phyloP scores from a whole-genome alignment of 495 filamentous ascomycete genomes.

The Massariosphaeria phaeospora region DNA sequence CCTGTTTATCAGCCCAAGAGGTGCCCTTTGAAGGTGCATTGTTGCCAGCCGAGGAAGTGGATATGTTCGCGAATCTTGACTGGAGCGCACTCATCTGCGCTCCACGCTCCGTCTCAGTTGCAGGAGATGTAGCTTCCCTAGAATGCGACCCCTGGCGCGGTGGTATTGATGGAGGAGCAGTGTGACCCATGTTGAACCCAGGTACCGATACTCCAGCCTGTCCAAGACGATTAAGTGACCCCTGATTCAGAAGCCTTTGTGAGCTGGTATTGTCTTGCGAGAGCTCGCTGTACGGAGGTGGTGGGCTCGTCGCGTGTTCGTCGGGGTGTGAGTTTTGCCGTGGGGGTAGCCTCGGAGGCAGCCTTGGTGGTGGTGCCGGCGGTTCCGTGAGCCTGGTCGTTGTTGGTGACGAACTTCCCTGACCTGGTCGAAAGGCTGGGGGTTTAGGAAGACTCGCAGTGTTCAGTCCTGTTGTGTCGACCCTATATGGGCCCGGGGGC shows the following conservation, averaged over 20 bases:
- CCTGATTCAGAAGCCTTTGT: conserved; percentile 59
- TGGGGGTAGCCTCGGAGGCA: conserved; percentile 74
- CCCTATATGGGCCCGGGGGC: conserved; percentile 63
- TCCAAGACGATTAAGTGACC: conserved; percentile 60
- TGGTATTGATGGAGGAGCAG: conserved; percentile 32
- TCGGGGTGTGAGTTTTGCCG: conserved; percentile 53
- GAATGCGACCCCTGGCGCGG: conserved; percentile 20
- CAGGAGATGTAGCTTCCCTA: conserved; percentile 14
- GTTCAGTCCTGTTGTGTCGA: conserved; percentile 65
- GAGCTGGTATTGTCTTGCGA: conserved; percentile 30
- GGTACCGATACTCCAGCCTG: conserved; percentile 80
- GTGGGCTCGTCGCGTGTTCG: conserved; percentile 45
- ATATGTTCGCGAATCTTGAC: conserved; percentile 59
- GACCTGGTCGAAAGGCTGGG: conserved; percentile 52
- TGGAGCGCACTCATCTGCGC: conserved; percentile 60
- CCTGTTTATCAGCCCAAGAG: conserved; percentile 57
- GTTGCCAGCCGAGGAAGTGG: conserved; percentile 28
- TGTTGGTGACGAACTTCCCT: conserved; percentile 41
- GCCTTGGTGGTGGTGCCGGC: conserved; percentile 47
- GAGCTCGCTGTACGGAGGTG: conserved; percentile 50
- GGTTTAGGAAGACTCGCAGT: conserved; percentile 67
- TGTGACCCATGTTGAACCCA: conserved; percentile 63
- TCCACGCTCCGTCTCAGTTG: conserved; percentile 1
- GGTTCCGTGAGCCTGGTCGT: conserved; percentile 32
- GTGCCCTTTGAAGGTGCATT: conserved; percentile 48